Percentiles rank a stretch among this genome's conserved stretches.
These are phyloP conservation scores for Heliamphora pulchella DNA, from an alignment of 179 eudicot species.

Conservation along the genomic window DNA sequence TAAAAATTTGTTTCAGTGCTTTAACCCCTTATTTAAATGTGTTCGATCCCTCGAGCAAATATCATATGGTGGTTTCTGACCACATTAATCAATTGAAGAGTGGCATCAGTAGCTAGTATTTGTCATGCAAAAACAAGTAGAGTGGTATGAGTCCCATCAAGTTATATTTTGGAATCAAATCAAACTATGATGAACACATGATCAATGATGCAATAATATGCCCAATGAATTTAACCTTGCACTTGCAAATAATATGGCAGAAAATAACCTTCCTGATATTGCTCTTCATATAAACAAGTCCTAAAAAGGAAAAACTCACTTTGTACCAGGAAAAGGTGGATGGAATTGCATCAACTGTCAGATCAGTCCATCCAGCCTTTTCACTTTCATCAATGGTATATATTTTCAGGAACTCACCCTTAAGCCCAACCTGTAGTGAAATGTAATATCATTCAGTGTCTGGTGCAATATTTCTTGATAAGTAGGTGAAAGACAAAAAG, in stretches of 20 bases:
- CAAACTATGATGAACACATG: neutral
- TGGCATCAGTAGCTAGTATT: neutral
- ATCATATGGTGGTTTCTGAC: neutral
- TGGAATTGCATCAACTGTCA: conserved; percentile 40
- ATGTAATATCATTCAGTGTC: neutral
- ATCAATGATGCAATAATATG: neutral
- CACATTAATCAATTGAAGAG: neutral
- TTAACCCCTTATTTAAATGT: no score
- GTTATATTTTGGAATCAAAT: neutral
- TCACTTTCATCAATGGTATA: conserved; percentile 37
- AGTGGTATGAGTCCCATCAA: neutral
- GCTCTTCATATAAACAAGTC: neutral
- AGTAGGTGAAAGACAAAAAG: neutral
- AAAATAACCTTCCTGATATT: neutral
- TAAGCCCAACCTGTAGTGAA: conserved; percentile 66
- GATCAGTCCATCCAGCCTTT: conserved; percentile 52
- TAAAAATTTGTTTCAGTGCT: neutral
- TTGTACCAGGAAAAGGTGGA: conserved; percentile 81
- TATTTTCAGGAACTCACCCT: conserved; percentile 67
- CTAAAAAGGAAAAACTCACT: conserved; percentile 30
- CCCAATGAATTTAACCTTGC: neutral
- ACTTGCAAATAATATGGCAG: neutral
- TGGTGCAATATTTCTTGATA: neutral
- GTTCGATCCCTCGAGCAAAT: neutral
- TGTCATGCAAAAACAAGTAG: neutral